Evolutionary conservation across 192 early-diverging fungal species (phyloP).

Genomic region (Endogone sp.): DNA sequence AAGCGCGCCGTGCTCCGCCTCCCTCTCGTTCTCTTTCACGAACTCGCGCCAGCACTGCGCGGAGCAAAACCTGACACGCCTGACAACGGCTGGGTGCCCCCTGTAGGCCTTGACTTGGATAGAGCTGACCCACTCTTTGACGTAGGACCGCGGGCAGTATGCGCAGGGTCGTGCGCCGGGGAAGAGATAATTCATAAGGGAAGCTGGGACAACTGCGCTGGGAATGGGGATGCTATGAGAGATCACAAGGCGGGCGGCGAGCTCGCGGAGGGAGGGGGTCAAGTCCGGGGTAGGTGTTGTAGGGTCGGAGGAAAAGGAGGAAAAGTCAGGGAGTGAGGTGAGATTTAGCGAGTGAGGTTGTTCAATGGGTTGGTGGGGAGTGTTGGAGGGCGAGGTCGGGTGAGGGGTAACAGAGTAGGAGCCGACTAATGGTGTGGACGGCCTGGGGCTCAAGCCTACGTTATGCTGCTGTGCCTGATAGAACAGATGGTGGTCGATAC

Average conservation of each 20-base stretch:
- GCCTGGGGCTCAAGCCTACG: conserved; percentile 14
- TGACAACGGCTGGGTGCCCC: conserved; percentile 47
- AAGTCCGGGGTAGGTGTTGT: conserved; percentile 15
- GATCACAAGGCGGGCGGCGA: conserved; percentile 33
- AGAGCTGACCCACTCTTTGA: conserved; percentile 52
- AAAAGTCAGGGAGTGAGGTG: background rate
- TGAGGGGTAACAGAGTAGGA: background rate
- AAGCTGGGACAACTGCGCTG: conserved; percentile 20
- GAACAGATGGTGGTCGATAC: conserved; percentile 28
- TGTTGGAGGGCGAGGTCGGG: conserved; percentile 3
- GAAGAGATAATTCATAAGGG: conserved; percentile 24
- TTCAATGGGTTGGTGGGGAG: background rate
- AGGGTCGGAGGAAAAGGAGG: background rate
- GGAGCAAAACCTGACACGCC: conserved; percentile 47
- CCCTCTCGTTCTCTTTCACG: background rate
- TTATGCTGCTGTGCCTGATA: conserved; percentile 26
- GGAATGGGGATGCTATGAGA: conserved; percentile 22
- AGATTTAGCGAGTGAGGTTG: background rate
- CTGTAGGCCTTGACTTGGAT: conserved; percentile 46
- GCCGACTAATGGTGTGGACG: conserved; percentile 4
- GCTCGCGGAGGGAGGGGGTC: conserved; percentile 38
- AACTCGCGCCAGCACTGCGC: conserved; percentile 28
- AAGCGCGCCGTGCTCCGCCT: background rate
- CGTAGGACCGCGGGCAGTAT: conserved; percentile 34
- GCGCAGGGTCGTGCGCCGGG: conserved; percentile 34